phyloP scores from a whole-genome alignment of 345 rosid genomes.

The Mercurialis annua region DNA sequence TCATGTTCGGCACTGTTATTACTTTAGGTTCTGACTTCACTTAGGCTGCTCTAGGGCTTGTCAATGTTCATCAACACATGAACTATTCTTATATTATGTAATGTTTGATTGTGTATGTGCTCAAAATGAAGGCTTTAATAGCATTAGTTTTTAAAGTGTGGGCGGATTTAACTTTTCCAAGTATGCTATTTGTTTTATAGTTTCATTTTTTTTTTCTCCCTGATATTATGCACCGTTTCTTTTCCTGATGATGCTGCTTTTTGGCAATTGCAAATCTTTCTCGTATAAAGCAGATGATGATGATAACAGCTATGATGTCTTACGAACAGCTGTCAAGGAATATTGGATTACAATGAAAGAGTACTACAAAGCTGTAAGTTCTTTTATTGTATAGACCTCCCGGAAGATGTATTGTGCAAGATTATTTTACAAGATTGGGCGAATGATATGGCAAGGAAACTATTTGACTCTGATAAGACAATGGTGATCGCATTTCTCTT shows the following conservation, averaged over 20 bases:
- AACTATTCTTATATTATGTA: neutral
- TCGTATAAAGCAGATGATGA: slow-evolving; percentile 23
- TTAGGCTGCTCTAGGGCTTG: neutral
- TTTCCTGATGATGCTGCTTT: slow-evolving; percentile 13
- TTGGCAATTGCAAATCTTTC: slow-evolving; percentile 15
- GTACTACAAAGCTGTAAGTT: slow-evolving; percentile 19
- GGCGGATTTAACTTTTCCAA: neutral
- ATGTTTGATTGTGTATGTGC: neutral
- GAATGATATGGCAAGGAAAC: neutral
- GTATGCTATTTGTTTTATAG: neutral
- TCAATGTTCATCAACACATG: neutral
- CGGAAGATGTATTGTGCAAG: neutral
- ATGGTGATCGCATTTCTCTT: neutral
- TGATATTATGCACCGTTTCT: neutral
- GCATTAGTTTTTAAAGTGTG: neutral
- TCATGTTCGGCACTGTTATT: neutral
- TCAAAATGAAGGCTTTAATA: neutral
- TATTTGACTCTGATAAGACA: neutral
- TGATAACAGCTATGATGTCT: slow-evolving; percentile 8
- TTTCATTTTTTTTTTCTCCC: neutral
- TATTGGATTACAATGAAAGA: slow-evolving; percentile 13
- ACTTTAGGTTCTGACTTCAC: neutral
- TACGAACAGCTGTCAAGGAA: slow-evolving; percentile 15
- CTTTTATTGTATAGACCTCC: neutral
- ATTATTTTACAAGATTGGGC: neutral